Base-by-base conservation (phyloP, 2,329 filamentous ascomycete species). In the Didymella lethalis region DNA sequence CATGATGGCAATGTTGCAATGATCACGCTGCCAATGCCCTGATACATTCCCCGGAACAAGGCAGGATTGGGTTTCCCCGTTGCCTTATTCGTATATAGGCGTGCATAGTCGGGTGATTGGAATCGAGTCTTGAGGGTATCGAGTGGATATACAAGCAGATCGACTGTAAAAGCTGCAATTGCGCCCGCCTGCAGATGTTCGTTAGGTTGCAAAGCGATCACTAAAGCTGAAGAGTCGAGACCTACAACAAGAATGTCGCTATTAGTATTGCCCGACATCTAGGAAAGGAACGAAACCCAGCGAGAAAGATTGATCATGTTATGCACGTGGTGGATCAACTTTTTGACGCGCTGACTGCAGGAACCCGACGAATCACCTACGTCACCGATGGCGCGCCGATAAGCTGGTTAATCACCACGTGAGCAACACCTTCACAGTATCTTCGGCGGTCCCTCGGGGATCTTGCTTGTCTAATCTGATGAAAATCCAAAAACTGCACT, bases 111-210 rank as follows among this genome's bases (percentile, higher is more conserved):
- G 12, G 88, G 88, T 52, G 89, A 92, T 75, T 96, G 93, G 47
- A 92, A 84, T 10, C 93, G 86, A 7, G 93, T 97, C 75, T 97
- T 97, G 69, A 97, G 82, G 0, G 93, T 97, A 74, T 97, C 93
- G 16, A 97, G 82, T 0, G 93, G 93, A 70, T 95, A 96, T 34
- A 97, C 86, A 16, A 96, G 82, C 48, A 96, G 81, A 75, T 97
- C 92, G 56, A 97, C 90, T 1, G 90, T 89, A 74, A 96, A 92
- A 26, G 92, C 93, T 63, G 93, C 93, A 53, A 90, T 84, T 53
- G 92, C 92, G 55, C 93, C 93, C 46, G 93, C 92, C 91, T 95
- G 52, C n/a, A 7, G 10, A 8, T 11, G 57, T 63, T 12, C 64
- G 46, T 46, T 31, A 12, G 4, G 12, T n/a, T 16, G 41, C 12